Evolutionary conservation across 1,284 basidiomycete species (phyloP), one percentile per base, ranked within the genome.

Genomic region (Cryptococcus depauperatus): DNA sequence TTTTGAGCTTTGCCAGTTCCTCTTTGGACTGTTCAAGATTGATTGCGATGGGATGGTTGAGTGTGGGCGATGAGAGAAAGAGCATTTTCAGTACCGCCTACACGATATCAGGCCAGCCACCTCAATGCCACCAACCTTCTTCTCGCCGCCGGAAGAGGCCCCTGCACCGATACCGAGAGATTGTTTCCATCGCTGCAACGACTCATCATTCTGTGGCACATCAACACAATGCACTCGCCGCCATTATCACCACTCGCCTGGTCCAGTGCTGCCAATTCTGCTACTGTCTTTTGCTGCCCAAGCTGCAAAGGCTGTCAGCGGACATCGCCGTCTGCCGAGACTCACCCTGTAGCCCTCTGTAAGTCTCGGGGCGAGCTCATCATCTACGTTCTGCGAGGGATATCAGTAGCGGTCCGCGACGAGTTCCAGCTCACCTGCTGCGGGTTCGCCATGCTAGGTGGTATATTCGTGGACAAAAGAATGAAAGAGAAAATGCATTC

Each of bases 181-280:
- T 3, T 73, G 73, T 58, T 78, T 78, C 77, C 77, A 78, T 44
- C 74, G 69, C 42, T 74, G 73, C 8, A 78, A 68, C 38, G 73
- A 75, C 58, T 77, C 76, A 57, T 78, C 77, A 43, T 76, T 72
- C 57, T 73, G 47, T 16, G 14, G n/a, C n/a, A n/a, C n/a, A n/a
- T n/a, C n/a, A n/a, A n/a, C n/a, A n/a, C n/a, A n/a, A n/a, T 10
- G 9, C 13, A 19, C 10, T 49, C 40, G 45, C 27, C 22, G 14
- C 11, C 30, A 30, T 41, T 6, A 18, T n/a, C n/a, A 39, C 33
- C n/a, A 50, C 59, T 14, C 25, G 63, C 66, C 58, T 68, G 57
- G 55, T 72, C 66, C 11, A 71, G 66, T 43, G 69, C 66, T 14
- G 74, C 70, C 45, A 77, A 74, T 59, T 78, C 76, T 16, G 71